Evolutionary conservation across 352 stramenopile species (phyloP), one percentile per base, ranked within the genome.

Genomic region (Phytophthora pini): DNA sequence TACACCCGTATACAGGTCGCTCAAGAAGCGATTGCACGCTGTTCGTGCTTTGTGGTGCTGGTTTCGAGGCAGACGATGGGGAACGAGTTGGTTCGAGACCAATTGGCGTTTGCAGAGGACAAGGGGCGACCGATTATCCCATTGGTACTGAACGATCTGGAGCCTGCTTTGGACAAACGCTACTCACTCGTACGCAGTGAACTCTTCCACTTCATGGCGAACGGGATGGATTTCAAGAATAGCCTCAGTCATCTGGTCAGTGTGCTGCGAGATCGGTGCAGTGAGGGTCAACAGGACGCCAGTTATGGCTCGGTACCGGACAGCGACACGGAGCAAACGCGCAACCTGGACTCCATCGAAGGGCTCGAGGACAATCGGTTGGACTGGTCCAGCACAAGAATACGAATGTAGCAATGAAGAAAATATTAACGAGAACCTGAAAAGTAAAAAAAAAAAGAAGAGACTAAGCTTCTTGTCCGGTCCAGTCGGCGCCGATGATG

Each of bases 91-190:
- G 82, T 94, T 5, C 79, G 80, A 22, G 85, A 91, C 46, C 85
- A 92, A 41, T 59, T 94, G 5, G 85, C 83, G 11, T 92, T 90
- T 54, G 85, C 85, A 0, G 85, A 92, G 53, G 85, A 92, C 62
- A 94, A 94, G 44, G 69, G 72, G 0, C 80, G 81, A 1, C 77
- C 79, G 9, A 92, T 94, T 56, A 88, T 90, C 56, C 87, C 87
- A 0, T 43, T 94, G 3, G 69, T 89, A 17, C 46, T 92, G 24
- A 90, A 90, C 22, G 76, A 92, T 17, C 20, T 90, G 4, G 68
- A 80, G 20, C 68, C 86, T 6, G 81, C 77, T 3, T 70, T 89
- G n/a, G 81, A 90, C 64, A 86, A 91, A 48, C 74, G 75, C 8
- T 93, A 94, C 52, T 82, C 86, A 8, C 72, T 94, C 1, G 80